Base-by-base conservation (phyloP, 192 early-diverging fungal genomes). In the Backusella luteola region DNA sequence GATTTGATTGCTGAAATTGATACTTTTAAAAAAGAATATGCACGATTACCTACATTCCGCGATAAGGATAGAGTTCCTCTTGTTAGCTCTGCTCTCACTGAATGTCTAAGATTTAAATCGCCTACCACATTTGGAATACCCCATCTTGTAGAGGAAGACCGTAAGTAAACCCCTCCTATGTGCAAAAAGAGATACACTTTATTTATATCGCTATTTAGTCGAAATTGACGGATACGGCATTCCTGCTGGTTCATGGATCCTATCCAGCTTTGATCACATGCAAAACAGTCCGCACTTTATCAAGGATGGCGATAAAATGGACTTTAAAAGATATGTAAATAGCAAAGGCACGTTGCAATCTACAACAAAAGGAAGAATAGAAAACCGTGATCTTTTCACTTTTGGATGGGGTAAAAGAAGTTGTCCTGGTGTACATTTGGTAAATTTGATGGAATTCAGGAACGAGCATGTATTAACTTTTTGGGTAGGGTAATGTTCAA, bases 341-440 rank as follows among this genome's bases (percentile, higher is more conserved):
- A 59, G 23, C 9, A 59, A 19, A 26, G 23, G 56, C 9, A 59
- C 23, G 3, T 11, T 59, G 7, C 21, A 8, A 23, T 59, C 56
- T 59, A 59, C 56, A 26, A 59, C 56, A 59, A 59, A 29, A 11
- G 56, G 56, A 59, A 59, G 56, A 59, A 59, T 59, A 59, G 56
- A 59, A 23, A 59, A 59, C 9, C 56, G 56, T 59, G 56, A 59
- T 0, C 56, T 59, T 59, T 59, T 59, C 56, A 26, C 56, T 26
- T 59, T 59, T 59, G 56, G 56, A 0, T 59, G 56, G 56, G 56
- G 56, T 26, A 59, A 59, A 59, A 59, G 56, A 59, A 29, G 56
- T 12, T 59, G 56, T 26, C 56, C 56, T 23, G 56, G 56, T 26
- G 21, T 59, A 12, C 56, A 59, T 26, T 29, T 59, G 56, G 56